Evolutionary conservation across 2,329 filamentous ascomycete genomes (phyloP).

Genomic region (Sphaerulina vaccinii): DNA sequence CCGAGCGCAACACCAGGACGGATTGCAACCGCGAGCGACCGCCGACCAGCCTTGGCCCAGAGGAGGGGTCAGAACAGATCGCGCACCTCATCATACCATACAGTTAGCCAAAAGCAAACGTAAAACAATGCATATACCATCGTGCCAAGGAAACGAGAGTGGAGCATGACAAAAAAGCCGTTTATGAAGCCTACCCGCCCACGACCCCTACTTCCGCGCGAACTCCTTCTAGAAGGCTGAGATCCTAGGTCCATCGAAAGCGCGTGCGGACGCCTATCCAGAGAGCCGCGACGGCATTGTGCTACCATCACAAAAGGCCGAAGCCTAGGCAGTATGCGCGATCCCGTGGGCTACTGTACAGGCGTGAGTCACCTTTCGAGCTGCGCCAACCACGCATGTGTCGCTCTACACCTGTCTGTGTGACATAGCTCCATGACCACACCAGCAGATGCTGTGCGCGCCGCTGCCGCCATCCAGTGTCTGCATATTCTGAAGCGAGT

Average conservation of each 20-base stretch:
- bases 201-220: slow-evolving; percentile 21
- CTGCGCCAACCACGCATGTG: slow-evolving; percentile 23
- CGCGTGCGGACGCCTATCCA: slow-evolving; percentile 13
- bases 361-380: slow-evolving; percentile 23
- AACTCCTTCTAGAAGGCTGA: slow-evolving; percentile 28
- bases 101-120: slow-evolving; percentile 23
- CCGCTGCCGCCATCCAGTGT: slow-evolving; percentile 21
- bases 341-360: slow-evolving; percentile 16
- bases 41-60: slow-evolving; percentile 12
- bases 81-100: neutral
- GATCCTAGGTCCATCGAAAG: slow-evolving; percentile 13
- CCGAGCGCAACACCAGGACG: slow-evolving; percentile 14
- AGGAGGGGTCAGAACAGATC: slow-evolving; percentile 4
- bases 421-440: slow-evolving; percentile 20
- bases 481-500: slow-evolving; percentile 19
- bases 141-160: slow-evolving; percentile 15
- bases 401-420: slow-evolving; percentile 18
- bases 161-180: slow-evolving; percentile 25
- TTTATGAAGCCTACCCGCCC: slow-evolving; percentile 11
- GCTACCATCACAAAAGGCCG: slow-evolving; percentile 14
- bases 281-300: slow-evolving; percentile 19
- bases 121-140: slow-evolving; percentile 21
- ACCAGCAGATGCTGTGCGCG: slow-evolving; percentile 25
- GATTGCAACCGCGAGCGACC: slow-evolving; percentile 17
- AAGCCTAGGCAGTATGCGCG: slow-evolving; percentile 25